Evolutionary conservation across 2,329 filamentous ascomycete species (phyloP), one percentile per base, ranked within the genome.

Genomic region (Dactylellina drechsleri): DNA sequence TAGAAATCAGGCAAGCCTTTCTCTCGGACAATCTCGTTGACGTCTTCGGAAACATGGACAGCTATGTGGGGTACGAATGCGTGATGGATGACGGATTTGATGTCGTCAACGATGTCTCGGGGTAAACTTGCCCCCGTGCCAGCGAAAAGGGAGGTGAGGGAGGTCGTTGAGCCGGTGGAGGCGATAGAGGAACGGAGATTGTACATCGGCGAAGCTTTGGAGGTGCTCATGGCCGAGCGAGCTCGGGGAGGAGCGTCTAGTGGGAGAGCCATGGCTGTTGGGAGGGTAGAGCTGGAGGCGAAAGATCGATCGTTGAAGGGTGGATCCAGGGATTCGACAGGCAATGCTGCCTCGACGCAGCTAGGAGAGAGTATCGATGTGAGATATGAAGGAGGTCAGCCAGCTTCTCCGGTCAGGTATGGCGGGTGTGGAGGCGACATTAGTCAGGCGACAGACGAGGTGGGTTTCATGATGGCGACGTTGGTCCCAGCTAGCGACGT

Each of bases 41-140:
- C 95, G 80, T 98, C 94, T 15, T 87, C 84, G 13, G 94, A 97
- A n/a, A 92, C 88, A 78, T 93, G 90, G 28, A 99, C 88, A 5
- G 91, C 92, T 53, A 99, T 88, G 77, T 95, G 91, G 0, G 95
- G 96, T 13, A 94, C 92, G 81, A 97, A 97, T 1, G 93, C 90
- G 72, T 90, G 90, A 64, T 96, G 85, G 50, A 98, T 90, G 58
- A 97, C 84, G 36, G 86, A 85, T 66, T 87, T 83, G 59, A 86
- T 84, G 79, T 89, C 87, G 76, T 88, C 86, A 6, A 84, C 84
- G 57, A 81, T 84, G 79, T 83, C 84, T 26, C 52, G 77, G 80
- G 66, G 79, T 79, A 75, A 54, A 54, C 50, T 76, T 20, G 71
- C 66, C 36, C 83, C 83, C 8, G 85, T 86, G 2, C 84, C 85